Evolutionary conservation across 208 protist species (phyloP).

Genomic region (Novymonas esmeraldas): DNA sequence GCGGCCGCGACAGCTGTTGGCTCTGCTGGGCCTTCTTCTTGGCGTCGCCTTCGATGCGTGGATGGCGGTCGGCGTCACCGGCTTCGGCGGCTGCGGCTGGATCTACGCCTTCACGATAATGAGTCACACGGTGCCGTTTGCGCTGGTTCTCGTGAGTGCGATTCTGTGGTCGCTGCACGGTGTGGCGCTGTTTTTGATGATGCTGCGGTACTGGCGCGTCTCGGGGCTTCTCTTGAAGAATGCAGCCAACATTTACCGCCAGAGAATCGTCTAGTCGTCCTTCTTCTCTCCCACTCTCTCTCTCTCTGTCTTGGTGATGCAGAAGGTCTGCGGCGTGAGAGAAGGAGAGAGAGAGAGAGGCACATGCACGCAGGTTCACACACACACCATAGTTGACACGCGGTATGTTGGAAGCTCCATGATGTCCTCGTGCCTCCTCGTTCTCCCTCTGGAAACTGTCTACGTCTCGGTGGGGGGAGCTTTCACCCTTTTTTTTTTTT

Average conservation of each 20-base stretch:
- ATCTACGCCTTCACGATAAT: slow-evolving; percentile 48
- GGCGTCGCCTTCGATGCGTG: slow-evolving; percentile 72
- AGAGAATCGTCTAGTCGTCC: slow-evolving; percentile 30
- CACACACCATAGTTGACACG: too few species aligned
- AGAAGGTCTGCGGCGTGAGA: too few species aligned
- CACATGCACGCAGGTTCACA: too few species aligned
- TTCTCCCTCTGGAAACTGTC: too few species aligned
- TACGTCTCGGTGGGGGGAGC: neutral
- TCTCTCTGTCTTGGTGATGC: neutral
- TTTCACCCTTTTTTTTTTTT: neutral
- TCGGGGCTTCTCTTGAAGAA: slow-evolving; percentile 35
- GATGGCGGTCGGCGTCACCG: slow-evolving; percentile 77
- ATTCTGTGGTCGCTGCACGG: slow-evolving; percentile 76
- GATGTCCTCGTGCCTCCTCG: too few species aligned
- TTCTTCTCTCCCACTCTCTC: neutral
- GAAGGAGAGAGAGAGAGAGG: too few species aligned
- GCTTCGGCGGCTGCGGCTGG: slow-evolving; percentile 80
- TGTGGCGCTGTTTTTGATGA: slow-evolving; percentile 51
- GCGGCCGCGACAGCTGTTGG: slow-evolving; percentile 47
- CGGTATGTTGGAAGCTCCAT: too few species aligned
- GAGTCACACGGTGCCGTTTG: slow-evolving; percentile 22
- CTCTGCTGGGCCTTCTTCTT: slow-evolving; percentile 66
- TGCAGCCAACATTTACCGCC: slow-evolving; percentile 35
- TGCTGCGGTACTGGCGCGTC: slow-evolving; percentile 52
- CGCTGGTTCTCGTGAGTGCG: slow-evolving; percentile 56